Evolutionary conservation across 208 protist species (phyloP).

Genomic region (Trypanosoma cruzi): DNA sequence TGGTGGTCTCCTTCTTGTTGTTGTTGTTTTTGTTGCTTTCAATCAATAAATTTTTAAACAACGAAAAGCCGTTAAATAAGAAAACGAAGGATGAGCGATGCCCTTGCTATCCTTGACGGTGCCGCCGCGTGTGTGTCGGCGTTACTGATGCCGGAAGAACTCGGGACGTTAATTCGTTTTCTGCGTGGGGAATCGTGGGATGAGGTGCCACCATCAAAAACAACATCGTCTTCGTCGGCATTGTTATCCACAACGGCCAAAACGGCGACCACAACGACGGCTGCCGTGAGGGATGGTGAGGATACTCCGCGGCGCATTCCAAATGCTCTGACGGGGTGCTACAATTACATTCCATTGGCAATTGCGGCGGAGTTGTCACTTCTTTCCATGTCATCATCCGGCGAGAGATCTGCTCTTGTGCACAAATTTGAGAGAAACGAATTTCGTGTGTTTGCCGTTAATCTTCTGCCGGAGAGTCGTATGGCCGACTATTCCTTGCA

Average conservation of each 20-base stretch:
- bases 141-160: slow-evolving; percentile 57
- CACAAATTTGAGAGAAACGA: slow-evolving; percentile 47
- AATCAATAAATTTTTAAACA: background rate
- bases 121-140: slow-evolving; percentile 50
- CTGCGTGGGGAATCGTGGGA: slow-evolving; percentile 37
- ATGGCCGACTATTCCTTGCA: background rate
- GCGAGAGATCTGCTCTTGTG: slow-evolving; percentile 41
- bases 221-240: background rate
- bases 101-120: slow-evolving; percentile 48
- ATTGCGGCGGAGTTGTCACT: slow-evolving; percentile 48
- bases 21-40: no score
- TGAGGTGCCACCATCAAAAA: background rate
- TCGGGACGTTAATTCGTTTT: slow-evolving; percentile 59
- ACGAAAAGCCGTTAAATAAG: background rate
- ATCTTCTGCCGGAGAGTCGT: slow-evolving; percentile 27
- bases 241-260: no score
- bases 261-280: no score
- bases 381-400: slow-evolving; percentile 40
- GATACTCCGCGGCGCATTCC: slow-evolving; percentile 20
- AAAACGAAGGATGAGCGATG: slow-evolving; percentile 50
- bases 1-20: no score
- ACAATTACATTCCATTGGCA: slow-evolving; percentile 64
- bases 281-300: slow-evolving; percentile 1
- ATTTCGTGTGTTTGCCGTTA: slow-evolving; percentile 55
- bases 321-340: slow-evolving; percentile 34